A percentile compares a stretch with the other conserved stretches of the same genome.
Conservation (phyloP, 441 rosid genomes). For the California macrophylla region DNA sequence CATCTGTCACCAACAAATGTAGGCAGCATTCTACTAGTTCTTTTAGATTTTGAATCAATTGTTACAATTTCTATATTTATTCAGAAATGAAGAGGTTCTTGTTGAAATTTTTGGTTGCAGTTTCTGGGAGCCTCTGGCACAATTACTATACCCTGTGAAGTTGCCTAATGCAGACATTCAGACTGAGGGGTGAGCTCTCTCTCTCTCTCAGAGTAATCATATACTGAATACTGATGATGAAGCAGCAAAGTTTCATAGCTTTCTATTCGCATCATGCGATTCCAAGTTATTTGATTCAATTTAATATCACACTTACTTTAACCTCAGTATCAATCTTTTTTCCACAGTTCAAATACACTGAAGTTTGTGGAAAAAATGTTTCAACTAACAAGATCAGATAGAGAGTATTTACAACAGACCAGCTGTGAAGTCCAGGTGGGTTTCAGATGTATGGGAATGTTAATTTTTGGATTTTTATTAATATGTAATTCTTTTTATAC, state of each 20-base stretch:
- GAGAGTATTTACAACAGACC: constrained; percentile 9
- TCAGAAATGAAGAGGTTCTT: constrained; percentile 7
- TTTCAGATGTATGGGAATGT: background rate
- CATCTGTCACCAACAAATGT: background rate
- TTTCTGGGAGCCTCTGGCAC: constrained; percentile 18
- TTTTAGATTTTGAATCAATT: constrained; percentile 9
- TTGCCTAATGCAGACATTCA: constrained; percentile 12
- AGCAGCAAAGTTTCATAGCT: background rate
- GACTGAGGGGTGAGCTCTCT: constrained; percentile 19
- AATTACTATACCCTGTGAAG: constrained; percentile 14
- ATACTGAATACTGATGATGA: background rate
- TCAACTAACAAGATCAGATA: constrained; percentile 10
- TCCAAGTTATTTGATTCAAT: background rate
- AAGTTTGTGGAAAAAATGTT: constrained; percentile 13
- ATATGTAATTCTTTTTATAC: background rate
- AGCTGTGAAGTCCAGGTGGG: constrained; percentile 21
- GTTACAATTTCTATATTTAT: background rate
- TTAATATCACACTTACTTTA: background rate
- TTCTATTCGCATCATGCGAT: background rate
- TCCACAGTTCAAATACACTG: constrained; percentile 7
- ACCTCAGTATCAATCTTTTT: constrained; percentile 5
- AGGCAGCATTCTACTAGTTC: background rate
- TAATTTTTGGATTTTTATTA: background rate
- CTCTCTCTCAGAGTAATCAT: background rate
- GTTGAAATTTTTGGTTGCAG: constrained; percentile 2